Evolutionary conservation across 1,284 basidiomycete species (phyloP), one percentile per base, ranked within the genome.

Genomic region (Malassezia furfur): DNA sequence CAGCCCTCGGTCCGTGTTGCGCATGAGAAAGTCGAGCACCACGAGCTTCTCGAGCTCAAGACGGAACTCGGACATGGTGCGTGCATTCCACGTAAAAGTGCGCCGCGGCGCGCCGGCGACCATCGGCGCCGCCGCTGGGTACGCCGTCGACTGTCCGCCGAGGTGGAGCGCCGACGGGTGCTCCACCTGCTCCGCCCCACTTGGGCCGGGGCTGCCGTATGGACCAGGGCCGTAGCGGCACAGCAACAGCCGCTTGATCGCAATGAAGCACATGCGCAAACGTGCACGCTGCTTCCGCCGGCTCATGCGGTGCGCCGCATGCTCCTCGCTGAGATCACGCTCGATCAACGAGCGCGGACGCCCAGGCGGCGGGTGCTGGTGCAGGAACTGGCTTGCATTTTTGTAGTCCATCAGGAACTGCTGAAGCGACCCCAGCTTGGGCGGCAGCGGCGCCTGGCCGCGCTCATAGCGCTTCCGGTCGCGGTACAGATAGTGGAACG

Each of bases 331-430:
- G 1, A 87, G 86, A 70, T 91, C 87, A 1, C 60, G 58, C 52
- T 72, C 64, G 22, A 72, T 55, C 36, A 69, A 28, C 2, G 50
- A 52, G 25, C 88, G 83, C 5, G 87, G 82, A 32, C 88, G 82
- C 8, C 87, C 87, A 1, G 90, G 90, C 84, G 85, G 89, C 2
- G 90, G 88, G 69, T 93, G 82, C 64, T 82, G 84, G 40, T 85
- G 81, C 52, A 94, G 79, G 64, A 91, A 91, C 55, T 87, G 85
- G 5, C 87, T 87, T 0, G 87, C 87, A 74, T 91, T 90, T 77
- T 83, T 81, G 67, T 82, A 93, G 14, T 89, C 89, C 60, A 86
- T 81, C 65, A 91, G 77, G 75, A 93, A 93, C 53, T 83, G 83
- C 69, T 94, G 89, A 81, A 90, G 85, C 66, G 86, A 88, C 1